Conservation (phyloP, 495 filamentous ascomycete genomes). For the Aspergillus affinis region DNA sequence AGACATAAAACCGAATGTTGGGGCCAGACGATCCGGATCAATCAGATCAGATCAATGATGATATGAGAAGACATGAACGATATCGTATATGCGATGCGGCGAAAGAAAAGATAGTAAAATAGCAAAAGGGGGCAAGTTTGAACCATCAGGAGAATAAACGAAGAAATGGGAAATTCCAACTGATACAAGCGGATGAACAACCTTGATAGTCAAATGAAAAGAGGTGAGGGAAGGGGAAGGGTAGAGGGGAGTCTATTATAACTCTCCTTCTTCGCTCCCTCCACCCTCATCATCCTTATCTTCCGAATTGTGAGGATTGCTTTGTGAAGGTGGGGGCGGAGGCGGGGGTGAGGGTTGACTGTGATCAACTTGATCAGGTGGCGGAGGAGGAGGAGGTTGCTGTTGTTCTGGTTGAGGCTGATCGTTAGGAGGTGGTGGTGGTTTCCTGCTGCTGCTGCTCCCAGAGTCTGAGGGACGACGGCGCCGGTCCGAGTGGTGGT, state of each 20-base stretch:
- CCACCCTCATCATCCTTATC: constrained; percentile 31
- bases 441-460: not conserved
- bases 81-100: not conserved
- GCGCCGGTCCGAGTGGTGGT: constrained; percentile 16
- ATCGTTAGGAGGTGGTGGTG: not conserved
- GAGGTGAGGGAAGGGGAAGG: not conserved
- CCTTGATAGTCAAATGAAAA: no score
- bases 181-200: constrained; percentile 1
- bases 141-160: constrained; percentile 4
- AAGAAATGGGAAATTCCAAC: not conserved
- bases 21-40: not conserved
- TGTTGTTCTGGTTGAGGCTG: not conserved
- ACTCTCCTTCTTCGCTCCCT: constrained; percentile 47
- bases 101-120: constrained; percentile 1
- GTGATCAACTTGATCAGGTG: not conserved
- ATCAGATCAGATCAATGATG: not conserved
- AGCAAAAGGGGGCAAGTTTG: not conserved
- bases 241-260: constrained; percentile 22
- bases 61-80: not conserved
- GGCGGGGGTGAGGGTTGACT: constrained; percentile 4
- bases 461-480: constrained; percentile 11
- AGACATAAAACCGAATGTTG: not conserved
- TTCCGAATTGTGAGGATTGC: constrained; percentile 9
- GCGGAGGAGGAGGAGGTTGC: constrained; percentile 3
- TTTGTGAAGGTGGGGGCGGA: constrained; percentile 13